phyloP scores from a whole-genome alignment of 2,329 filamentous ascomycete genomes.

The Aspergillus japonicus region DNA sequence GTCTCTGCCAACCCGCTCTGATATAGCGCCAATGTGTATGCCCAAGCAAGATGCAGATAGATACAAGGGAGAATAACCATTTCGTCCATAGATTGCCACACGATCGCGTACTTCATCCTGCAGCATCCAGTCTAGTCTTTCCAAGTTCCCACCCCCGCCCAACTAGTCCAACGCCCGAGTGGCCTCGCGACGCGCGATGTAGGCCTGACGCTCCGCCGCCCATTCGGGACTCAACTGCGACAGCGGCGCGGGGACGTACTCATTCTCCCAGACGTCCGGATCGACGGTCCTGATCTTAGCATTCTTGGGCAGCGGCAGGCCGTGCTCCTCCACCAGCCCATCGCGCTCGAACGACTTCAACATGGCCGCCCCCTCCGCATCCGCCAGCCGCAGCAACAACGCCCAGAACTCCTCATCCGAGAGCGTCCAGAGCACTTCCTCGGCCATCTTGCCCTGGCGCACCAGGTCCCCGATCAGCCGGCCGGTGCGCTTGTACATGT shows the following conservation, averaged over 20 bases:
- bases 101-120: not conserved
- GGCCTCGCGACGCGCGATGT: not conserved
- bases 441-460: constrained; percentile 22
- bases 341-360: not conserved
- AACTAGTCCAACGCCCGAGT: not conserved
- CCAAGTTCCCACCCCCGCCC: not conserved
- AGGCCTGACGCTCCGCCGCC: constrained; percentile 1
- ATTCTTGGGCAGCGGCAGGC: not conserved
- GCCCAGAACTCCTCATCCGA: constrained; percentile 41
- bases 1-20: too few species aligned
- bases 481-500: constrained; percentile 37
- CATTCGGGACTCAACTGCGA: constrained; percentile 2
- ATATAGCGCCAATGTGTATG: too few species aligned
- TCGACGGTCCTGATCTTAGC: constrained; percentile 3
- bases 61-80: not conserved
- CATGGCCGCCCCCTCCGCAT: constrained; percentile 8
- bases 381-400: constrained; percentile 25
- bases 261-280: not conserved
- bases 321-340: not conserved
- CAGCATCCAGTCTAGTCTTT: not conserved
- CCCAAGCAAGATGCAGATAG: not conserved
- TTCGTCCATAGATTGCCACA: not conserved
- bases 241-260: not conserved
- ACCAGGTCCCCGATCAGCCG: constrained; percentile 33
- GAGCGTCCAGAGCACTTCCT: constrained; percentile 34